These are phyloP conservation scores for Xerocomus spinulosus DNA, from an alignment of 768 basidiomycete species.

Conservation along the genomic window DNA sequence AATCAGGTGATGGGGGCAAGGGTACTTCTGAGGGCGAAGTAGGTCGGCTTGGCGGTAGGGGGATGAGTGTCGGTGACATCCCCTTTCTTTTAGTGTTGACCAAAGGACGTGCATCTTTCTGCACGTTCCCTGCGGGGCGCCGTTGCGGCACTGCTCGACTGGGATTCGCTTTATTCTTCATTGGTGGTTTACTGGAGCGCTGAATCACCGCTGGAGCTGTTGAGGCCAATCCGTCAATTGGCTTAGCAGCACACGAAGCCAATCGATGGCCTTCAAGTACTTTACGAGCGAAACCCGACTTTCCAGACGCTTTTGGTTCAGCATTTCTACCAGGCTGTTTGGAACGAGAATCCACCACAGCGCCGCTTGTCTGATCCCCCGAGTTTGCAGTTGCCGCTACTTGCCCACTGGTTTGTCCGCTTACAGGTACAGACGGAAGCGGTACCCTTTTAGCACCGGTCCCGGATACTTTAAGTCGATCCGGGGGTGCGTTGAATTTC, in stretches of 20 bases:
- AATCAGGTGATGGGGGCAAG: slow-evolving; percentile 18
- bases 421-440: slow-evolving; percentile 18
- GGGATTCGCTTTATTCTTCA: slow-evolving; percentile 9
- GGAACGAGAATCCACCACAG: slow-evolving; percentile 3
- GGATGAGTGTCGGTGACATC: slow-evolving; percentile 13
- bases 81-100: slow-evolving; percentile 13
- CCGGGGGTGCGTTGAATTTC: slow-evolving; percentile 14
- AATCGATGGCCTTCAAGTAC: slow-evolving; percentile 2
- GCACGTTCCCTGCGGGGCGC: slow-evolving; percentile 5
- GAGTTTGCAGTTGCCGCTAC: neutral
- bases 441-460: slow-evolving; percentile 32
- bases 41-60: slow-evolving; percentile 21
- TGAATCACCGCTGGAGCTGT: neutral
- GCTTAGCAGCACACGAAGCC: slow-evolving; percentile 8
- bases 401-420: slow-evolving; percentile 1
- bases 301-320: slow-evolving; percentile 3
- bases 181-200: slow-evolving; percentile 9
- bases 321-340: slow-evolving; percentile 10
- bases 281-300: slow-evolving; percentile 7
- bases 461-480: slow-evolving; percentile 25
- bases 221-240: neutral
- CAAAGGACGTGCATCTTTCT: slow-evolving; percentile 11
- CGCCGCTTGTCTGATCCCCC: neutral
- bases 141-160: slow-evolving; percentile 1
- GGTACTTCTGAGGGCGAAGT: slow-evolving; percentile 17